Evolutionary conservation across 1,139 yeast species (phyloP).

Genomic region (Debaryomyces nepalensis): DNA sequence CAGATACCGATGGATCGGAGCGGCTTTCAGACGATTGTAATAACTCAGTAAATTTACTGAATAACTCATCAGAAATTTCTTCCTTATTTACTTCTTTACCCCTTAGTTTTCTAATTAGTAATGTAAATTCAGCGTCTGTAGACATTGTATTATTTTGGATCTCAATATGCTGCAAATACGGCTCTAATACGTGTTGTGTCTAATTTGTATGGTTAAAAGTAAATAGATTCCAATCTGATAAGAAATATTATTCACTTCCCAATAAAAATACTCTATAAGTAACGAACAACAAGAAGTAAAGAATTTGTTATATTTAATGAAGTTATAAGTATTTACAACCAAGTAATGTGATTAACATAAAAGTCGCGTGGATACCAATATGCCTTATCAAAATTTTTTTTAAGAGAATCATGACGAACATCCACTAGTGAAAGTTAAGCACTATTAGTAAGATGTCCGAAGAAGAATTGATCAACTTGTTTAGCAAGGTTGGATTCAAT

Average conservation of each 20-base stretch:
- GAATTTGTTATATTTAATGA: not conserved
- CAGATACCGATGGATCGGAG: too few relatives aligned
- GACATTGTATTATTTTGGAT: not conserved
- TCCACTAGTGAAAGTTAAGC: not conserved
- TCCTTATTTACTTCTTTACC: not conserved
- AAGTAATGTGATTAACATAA: not conserved
- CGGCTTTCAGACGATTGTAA: not conserved
- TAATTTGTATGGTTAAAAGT: too few relatives aligned
- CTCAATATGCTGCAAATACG: conserved; percentile 1
- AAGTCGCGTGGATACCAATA: conserved; percentile 11
- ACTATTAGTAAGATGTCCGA: conserved; percentile 21
- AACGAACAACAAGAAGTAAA: too few relatives aligned
- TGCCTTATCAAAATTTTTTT: conserved; percentile 16
- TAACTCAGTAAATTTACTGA: not conserved
- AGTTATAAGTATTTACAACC: conserved; percentile 6
- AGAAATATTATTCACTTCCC: too few relatives aligned
- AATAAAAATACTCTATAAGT: too few relatives aligned
- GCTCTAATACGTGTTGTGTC: too few relatives aligned
- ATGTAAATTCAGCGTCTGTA: not conserved
- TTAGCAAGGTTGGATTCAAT: conserved; percentile 68
- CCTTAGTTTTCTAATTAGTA: not conserved
- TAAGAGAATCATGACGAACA: not conserved
- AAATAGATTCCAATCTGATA: too few relatives aligned
- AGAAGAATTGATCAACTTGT: conserved; percentile 45
- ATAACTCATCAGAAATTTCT: not conserved